A percentile compares a stretch with the other conserved stretches of the same genome.
These are phyloP conservation scores for Isatis tinctoria DNA, from an alignment of 345 rosid genomes.

Conservation along the genomic window DNA sequence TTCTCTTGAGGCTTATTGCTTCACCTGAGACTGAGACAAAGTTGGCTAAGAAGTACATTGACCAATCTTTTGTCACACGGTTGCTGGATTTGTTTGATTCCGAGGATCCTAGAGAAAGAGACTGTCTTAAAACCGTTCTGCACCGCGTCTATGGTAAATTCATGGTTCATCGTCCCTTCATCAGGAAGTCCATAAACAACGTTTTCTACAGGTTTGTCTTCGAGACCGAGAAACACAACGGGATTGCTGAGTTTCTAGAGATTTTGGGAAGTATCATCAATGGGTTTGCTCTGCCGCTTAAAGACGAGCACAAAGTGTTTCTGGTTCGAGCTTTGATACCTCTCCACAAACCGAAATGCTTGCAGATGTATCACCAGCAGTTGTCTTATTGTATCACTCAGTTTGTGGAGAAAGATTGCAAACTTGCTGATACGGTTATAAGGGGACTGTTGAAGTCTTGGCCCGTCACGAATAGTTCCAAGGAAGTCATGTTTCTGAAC, in stretches of 20 bases:
- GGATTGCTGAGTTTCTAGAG: constrained; percentile 85
- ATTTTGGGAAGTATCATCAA: constrained; percentile 87
- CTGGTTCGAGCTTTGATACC: constrained; percentile 70
- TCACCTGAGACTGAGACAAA: constrained; percentile 79
- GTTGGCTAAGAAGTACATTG: constrained; percentile 61
- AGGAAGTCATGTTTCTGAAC: constrained; percentile 87
- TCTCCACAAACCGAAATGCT: constrained; percentile 78
- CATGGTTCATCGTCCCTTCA: constrained; percentile 90
- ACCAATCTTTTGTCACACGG: constrained; percentile 60
- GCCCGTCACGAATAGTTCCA: constrained; percentile 92
- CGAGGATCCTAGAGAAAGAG: constrained; percentile 96
- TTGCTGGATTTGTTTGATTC: constrained; percentile 81
- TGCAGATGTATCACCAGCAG: constrained; percentile 85
- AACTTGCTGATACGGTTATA: constrained; percentile 77
- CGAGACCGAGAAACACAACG: constrained; percentile 87
- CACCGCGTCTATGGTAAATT: constrained; percentile 90
- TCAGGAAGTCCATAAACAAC: constrained; percentile 79
- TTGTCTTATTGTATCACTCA: constrained; percentile 77
- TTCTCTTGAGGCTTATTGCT: constrained; percentile 71
- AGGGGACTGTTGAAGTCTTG: constrained; percentile 78
- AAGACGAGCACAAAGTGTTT: constrained; percentile 89
- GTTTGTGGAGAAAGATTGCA: constrained; percentile 90
- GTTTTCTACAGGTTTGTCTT: constrained; percentile 68
- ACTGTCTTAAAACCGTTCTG: constrained; percentile 73
- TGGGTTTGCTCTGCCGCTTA: constrained; percentile 90